Evolutionary conservation across 2,329 filamentous ascomycete genomes (phyloP), one percentile per base, ranked within the genome.

Genomic region (Talaromyces funiculosus): DNA sequence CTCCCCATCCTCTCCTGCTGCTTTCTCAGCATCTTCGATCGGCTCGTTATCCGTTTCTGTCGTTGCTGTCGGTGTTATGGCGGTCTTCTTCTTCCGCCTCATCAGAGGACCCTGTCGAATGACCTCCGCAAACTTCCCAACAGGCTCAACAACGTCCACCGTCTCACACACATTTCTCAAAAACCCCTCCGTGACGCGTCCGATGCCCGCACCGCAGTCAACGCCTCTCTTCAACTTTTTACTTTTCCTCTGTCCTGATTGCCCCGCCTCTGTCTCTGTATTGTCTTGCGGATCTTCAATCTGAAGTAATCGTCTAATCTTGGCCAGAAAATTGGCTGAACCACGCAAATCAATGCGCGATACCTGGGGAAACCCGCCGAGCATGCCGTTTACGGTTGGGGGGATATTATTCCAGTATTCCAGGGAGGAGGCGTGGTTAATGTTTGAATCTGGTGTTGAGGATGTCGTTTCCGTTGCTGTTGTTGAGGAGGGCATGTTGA

Each of bases 131-230:
- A 97, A 96, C 71, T 92, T 91, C 67, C 81, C 78, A 20, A 96
- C 84, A 0, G 92, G 93, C 78, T 97, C 92, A 33, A 97, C 85
- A 22, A 95, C 81, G 71, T 97, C 92, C 6, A 96, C 87, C 2
- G 81, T 77, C 16, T 84, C 78, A n/a, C 88, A 86, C 1, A 93
- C 77, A 24, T 84, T 79, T 29, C 87, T 75, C n/a, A 97, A 79
- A 3, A 97, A 81, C 0, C 89, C 89, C 61, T 88, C 82, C 0
- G 91, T 96, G 62, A 97, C 84, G 43, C 93, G 82, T 0, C 92
- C 93, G 61, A 96, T 95, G 0, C 92, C 84, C 0, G 85, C 85
- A 20, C 85, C 84, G 64, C 83, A 85, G 68, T 87, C 85, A 14
- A 81, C 82, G 2, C 77, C 82, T n/a, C 77, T 69, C 6, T 40